Percentiles rank a stretch among this genome's conserved stretches.
These are phyloP conservation scores for Solioccasus polychromus DNA, from an alignment of 768 basidiomycete genomes.

Conservation along the genomic window DNA sequence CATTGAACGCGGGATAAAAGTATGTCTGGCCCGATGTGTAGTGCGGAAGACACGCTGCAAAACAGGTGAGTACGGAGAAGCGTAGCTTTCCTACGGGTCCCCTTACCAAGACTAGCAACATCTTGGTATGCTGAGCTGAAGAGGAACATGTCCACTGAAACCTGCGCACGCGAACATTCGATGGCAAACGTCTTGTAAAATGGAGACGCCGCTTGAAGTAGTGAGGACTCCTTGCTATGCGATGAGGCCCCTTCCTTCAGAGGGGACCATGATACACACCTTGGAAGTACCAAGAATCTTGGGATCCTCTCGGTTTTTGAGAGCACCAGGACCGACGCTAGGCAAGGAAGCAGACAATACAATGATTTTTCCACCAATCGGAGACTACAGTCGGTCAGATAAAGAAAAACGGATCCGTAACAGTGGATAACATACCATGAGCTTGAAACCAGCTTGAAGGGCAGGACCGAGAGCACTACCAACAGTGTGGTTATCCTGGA, in stretches of 20 bases:
- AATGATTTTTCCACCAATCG: constrained; percentile 93
- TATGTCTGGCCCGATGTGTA: constrained; percentile 98
- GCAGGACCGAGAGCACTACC: constrained; percentile 95
- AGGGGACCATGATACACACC: constrained; percentile 36
- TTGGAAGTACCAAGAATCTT: constrained; percentile 95
- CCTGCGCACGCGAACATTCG: constrained; percentile 94
- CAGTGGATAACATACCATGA: constrained; percentile 61
- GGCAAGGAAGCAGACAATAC: constrained; percentile 85
- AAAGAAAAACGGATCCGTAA: background rate
- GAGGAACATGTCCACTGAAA: constrained; percentile 99
- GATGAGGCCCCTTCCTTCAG: constrained; percentile 1
- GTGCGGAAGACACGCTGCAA: constrained; percentile 82
- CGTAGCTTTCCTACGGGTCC: background rate
- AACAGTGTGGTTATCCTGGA: constrained; percentile 90
- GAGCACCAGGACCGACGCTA: constrained; percentile 80
- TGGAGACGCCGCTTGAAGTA: constrained; percentile 88
- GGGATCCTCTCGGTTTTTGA: constrained; percentile 96
- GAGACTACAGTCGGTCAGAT: constrained; percentile 46
- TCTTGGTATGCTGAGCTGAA: constrained; percentile 94
- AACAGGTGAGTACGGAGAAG: background rate
- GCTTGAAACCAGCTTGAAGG: constrained; percentile 91
- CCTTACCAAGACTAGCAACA: constrained; percentile 82
- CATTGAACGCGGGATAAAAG: constrained; percentile 98
- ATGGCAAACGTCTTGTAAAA: constrained; percentile 99
- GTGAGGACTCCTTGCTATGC: constrained; percentile 69